phyloP scores from a whole-genome alignment of 2,329 filamentous ascomycete species.

The Xylaria sp. region DNA sequence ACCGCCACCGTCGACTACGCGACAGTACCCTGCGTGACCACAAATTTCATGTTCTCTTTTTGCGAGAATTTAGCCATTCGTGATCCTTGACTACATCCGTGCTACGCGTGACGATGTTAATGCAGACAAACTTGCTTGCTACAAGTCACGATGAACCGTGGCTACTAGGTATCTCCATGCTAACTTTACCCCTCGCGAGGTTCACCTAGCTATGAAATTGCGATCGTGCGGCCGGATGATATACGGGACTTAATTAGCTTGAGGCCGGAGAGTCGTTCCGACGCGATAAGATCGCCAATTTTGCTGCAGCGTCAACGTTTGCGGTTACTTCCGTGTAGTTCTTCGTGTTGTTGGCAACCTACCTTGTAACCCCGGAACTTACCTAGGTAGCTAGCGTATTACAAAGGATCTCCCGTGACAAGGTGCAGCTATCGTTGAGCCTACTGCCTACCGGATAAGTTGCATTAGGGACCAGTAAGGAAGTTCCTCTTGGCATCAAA shows the following conservation, averaged over 20 bases:
- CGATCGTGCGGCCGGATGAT: background rate
- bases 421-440: background rate
- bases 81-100: slow-evolving; percentile 1
- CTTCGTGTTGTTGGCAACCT: background rate
- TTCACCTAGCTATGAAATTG: background rate
- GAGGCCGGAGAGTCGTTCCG: slow-evolving; percentile 3
- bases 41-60: background rate
- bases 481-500: background rate
- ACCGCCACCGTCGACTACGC: slow-evolving; percentile 3
- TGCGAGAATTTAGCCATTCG: background rate
- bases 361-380: background rate
- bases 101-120: slow-evolving; percentile 9
- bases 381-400: background rate
- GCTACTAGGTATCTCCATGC: background rate
- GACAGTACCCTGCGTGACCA: slow-evolving; percentile 1
- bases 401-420: background rate
- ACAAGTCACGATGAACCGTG: background rate
- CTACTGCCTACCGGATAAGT: background rate
- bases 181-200: slow-evolving; percentile 2
- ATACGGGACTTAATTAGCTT: slow-evolving; percentile 5
- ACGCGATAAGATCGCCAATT: slow-evolving; percentile 24
- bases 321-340: background rate
- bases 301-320: background rate
- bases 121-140: slow-evolving; percentile 4
- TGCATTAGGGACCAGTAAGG: background rate